phyloP scores from a whole-genome alignment of 352 stramenopile genomes.

The Phytophthora niederhauseri region DNA sequence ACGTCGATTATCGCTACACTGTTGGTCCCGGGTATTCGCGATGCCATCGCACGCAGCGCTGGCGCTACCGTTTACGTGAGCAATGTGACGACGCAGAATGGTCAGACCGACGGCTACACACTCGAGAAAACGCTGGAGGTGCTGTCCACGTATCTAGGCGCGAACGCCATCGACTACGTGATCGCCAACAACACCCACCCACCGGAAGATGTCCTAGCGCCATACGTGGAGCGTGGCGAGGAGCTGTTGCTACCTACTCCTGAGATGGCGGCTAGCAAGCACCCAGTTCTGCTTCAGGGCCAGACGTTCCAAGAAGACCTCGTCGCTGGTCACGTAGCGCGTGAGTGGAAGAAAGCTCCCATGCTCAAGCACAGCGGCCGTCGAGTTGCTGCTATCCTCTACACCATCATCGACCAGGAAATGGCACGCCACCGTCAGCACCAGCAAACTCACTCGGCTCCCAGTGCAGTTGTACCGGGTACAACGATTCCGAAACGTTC shows the following conservation, averaged over 20 bases:
- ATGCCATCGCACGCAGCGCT: conserved; percentile 69
- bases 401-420: conserved; percentile 88
- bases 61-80: conserved; percentile 87
- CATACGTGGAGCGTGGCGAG: conserved; percentile 78
- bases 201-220: conserved; percentile 53
- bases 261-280: conserved; percentile 56
- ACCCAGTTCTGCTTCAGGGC: conserved; percentile 76
- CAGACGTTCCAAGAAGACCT: conserved; percentile 80
- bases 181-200: conserved; percentile 83
- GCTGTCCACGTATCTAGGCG: conserved; percentile 70
- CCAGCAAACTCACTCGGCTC: conserved; percentile 7
- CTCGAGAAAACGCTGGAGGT: conserved; percentile 70
- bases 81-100: conserved; percentile 86
- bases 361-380: conserved; percentile 89
- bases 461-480: conserved; percentile 4
- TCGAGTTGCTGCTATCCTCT: conserved; percentile 82
- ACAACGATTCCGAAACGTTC: conserved; percentile 1
- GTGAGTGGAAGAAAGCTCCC: conserved; percentile 81
- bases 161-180: conserved; percentile 83
- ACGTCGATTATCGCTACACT: conserved; percentile 87
- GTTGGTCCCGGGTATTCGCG: conserved; percentile 80
- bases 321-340: conserved; percentile 37
- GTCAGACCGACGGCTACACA: conserved; percentile 83
- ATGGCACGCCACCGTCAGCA: conserved; percentile 53
- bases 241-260: conserved; percentile 70